Evolutionary conservation across 1,284 basidiomycete genomes (phyloP), one percentile per base, ranked within the genome.

Genomic region (Xerocomus minutiporus): DNA sequence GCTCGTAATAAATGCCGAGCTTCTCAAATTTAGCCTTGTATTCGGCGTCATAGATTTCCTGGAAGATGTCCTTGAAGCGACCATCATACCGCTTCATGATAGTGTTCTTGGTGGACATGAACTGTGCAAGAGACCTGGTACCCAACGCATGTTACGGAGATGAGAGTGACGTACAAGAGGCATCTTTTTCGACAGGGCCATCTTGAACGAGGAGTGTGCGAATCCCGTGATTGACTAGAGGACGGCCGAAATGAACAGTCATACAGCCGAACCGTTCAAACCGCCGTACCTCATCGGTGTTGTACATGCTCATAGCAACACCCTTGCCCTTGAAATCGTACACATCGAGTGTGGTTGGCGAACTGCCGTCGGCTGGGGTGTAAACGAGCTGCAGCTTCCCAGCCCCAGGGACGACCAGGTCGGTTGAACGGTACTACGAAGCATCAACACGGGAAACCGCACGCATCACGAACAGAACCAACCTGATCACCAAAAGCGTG

Each of bases 51-150:
- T 92, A 98, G 64, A 97, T 86, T 62, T 94, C 91, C 71, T 96
- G 84, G 85, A 98, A 99, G 68, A 97, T 92, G 67, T 99, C 97
- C 80, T 98, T 98, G 84, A 98, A 99, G 45, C 93, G 84, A 46
- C 96, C 96, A 66, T 99, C 96, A 69, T 97, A 97, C 67, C 87
- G 91, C 75, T 97, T 97, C 69, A 97, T 68, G 73, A 97, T 97
- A 25, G 94, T 97, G 77, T 97, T 96, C 78, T 97, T 97, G 40
- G 93, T 97, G n/a, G 91, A 93, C 88, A 97, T 84, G 81, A 93
- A 97, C 83, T 83, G 62, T n/a, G 8, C 49, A 32, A 34, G 5
- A 34, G 3, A 23, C 20, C 48, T n/a, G 50, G 49, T 35, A 38
- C 43, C 34, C 41, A 40, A 51, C 35, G 23, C 41, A 28, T 25